phyloP scores from a whole-genome alignment of 1,139 yeast species.

The Pichia sp. region DNA sequence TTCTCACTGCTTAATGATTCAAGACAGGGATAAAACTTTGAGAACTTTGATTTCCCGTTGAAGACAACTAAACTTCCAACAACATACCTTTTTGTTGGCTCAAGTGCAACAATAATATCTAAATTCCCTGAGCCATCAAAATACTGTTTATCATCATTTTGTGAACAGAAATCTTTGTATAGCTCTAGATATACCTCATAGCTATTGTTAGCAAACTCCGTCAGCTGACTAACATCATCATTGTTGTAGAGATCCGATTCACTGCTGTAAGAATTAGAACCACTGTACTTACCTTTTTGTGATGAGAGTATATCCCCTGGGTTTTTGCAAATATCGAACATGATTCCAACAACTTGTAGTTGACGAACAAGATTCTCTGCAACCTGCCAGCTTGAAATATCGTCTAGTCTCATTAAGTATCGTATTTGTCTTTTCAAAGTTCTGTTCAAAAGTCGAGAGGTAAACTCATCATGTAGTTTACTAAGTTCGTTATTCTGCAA shows the following conservation, averaged over 20 bases:
- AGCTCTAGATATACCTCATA: conserved; percentile 38
- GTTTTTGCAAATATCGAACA: conserved; percentile 52
- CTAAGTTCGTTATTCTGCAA: not conserved
- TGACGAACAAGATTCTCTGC: conserved; percentile 52
- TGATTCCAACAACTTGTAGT: conserved; percentile 54
- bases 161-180: conserved; percentile 8
- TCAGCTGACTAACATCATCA: conserved; percentile 16
- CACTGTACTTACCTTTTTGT: not conserved
- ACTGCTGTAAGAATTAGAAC: not conserved
- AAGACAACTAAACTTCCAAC: conserved; percentile 58
- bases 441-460: conserved; percentile 1
- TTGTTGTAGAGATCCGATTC: conserved; percentile 21
- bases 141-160: conserved; percentile 11
- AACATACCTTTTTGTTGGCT: conserved; percentile 51
- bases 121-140: conserved; percentile 20
- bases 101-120: conserved; percentile 52
- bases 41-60: conserved; percentile 45
- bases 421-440: conserved; percentile 22
- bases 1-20: conserved; percentile 11
- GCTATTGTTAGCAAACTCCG: conserved; percentile 37
- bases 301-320: conserved; percentile 39
- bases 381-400: conserved; percentile 47
- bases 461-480: not conserved
- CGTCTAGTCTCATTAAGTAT: conserved; percentile 38
- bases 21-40: conserved; percentile 51